These are phyloP conservation scores for Penicillium tannophilum DNA, from an alignment of 495 filamentous ascomycete genomes.

Conservation along the genomic window DNA sequence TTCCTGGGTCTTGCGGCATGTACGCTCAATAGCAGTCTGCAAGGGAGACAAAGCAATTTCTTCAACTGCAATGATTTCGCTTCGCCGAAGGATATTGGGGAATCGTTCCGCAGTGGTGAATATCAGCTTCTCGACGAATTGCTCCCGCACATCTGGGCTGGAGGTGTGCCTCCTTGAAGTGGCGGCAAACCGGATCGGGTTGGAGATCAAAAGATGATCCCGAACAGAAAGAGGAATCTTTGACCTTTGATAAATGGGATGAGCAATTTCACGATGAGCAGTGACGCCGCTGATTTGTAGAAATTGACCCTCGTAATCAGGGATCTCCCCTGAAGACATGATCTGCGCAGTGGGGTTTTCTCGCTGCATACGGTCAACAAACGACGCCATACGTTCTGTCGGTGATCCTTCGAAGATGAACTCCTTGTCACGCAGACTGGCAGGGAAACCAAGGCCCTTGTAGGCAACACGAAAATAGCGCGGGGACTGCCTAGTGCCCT, in stretches of 20 bases:
- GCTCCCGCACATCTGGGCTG: conserved; percentile 64
- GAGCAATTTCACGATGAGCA: conserved; percentile 76
- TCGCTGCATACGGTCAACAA: conserved; percentile 91
- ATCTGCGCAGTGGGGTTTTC: conserved; percentile 89
- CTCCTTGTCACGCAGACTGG: conserved; percentile 80
- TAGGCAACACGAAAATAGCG: conserved; percentile 93
- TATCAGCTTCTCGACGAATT: conserved; percentile 83
- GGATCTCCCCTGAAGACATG: conserved; percentile 65
- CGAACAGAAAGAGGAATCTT: conserved; percentile 80
- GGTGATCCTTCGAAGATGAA: conserved; percentile 86
- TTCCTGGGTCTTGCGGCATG: conserved; percentile 87
- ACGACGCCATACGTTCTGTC: conserved; percentile 73
- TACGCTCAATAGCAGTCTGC: conserved; percentile 89
- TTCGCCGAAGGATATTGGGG: conserved; percentile 86
- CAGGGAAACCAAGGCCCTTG: conserved; percentile 86
- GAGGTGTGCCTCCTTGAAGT: conserved; percentile 67
- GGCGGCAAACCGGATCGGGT: conserved; percentile 71
- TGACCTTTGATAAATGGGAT: conserved; percentile 86
- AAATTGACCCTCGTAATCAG: conserved; percentile 92
- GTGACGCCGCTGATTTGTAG: conserved; percentile 80
- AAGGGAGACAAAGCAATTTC: conserved; percentile 69
- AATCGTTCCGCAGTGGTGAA: conserved; percentile 85
- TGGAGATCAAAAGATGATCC: conserved; percentile 78
- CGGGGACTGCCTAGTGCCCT: conserved; percentile 72
- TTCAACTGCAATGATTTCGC: conserved; percentile 76